These are phyloP conservation scores for Podospora comata DNA, from an alignment of 495 filamentous ascomycete species.

Conservation along the genomic window DNA sequence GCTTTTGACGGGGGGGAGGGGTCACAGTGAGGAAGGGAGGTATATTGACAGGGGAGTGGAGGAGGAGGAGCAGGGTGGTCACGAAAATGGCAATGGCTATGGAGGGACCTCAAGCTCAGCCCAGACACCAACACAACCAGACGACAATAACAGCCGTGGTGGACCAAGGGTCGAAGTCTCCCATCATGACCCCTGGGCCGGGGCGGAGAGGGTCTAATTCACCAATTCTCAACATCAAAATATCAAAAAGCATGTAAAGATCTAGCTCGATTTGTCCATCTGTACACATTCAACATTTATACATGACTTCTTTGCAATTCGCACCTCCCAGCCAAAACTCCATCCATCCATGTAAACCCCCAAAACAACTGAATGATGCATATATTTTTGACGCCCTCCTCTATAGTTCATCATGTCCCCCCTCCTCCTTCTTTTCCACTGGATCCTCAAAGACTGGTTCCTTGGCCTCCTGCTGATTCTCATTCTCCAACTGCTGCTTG, in stretches of 20 bases:
- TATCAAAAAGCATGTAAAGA: not conserved
- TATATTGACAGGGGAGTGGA: not conserved
- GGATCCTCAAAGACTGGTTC: conserved; percentile 7
- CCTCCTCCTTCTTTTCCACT: conserved; percentile 41
- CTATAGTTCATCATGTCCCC: conserved; percentile 51
- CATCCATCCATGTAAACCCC: not conserved
- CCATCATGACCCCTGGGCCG: not conserved
- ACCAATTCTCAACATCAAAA: not conserved
- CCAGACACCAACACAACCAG: not conserved
- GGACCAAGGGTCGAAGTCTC: conserved; percentile 1
- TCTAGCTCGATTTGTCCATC: not conserved
- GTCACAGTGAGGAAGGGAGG: not conserved
- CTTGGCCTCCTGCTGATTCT: conserved; percentile 27
- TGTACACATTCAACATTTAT: not conserved
- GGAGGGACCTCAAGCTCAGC: not conserved
- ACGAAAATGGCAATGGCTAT: not conserved
- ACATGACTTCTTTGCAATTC: not conserved
- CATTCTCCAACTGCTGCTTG: conserved; percentile 32
- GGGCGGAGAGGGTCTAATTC: not conserved
- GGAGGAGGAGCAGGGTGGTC: not conserved
- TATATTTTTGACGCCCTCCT: not conserved
- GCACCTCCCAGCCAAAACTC: not conserved
- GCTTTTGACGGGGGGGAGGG: not conserved
- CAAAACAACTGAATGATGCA: not conserved
- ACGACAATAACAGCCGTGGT: not conserved